Base-by-base conservation (phyloP, 805 yeast genomes). In the Kuraishia cidri region DNA sequence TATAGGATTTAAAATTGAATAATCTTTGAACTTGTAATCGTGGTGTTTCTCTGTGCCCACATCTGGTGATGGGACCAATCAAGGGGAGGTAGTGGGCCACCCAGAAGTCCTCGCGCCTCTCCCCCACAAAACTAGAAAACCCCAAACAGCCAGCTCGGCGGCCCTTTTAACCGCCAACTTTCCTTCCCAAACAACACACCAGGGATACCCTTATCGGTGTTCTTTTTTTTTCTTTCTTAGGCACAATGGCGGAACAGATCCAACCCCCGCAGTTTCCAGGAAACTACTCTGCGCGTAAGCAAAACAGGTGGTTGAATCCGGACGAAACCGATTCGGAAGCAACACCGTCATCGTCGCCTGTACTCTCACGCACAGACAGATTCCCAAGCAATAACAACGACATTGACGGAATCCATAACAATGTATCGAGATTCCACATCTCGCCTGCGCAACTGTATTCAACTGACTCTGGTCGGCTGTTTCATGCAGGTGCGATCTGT, bases 361-460 rank as follows among this genome's bases (percentile, higher is more conserved):
- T 29, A 18, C 38, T 40, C 9, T 32, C 35, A 12, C 40, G 33
- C 28, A 24, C 30, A 24, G 30, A 33, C 33, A 7, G 18, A 30
- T 24, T 33, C 38, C 21, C 17, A 32, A 16, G 24, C 43, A 2
- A 21, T 10, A 17, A 20, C 2, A 35, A 41, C 17, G 56, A 50
- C 27, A 44, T 46, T 3, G 85, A 77, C 47, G 85, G 79, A 30
- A 85, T 85, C 22, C 95, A 86, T 48, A 68, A 69, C 25, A 62
- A 65, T 23, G 62, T 76, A 13, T 69, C 74, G 24, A 70, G 77
- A 16, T 66, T 69, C 40, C 79, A 79, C 47, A 72, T 83, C 12
- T 79, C 92, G 2, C 96, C 97, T 1, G 97, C 94, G 0, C 98
- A 90, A 57, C 62, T 88, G 29, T 90, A 90, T 54, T 79, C 94